These are phyloP conservation scores for Sclerotinia minor DNA, from an alignment of 2,329 filamentous ascomycete species.

Conservation along the genomic window DNA sequence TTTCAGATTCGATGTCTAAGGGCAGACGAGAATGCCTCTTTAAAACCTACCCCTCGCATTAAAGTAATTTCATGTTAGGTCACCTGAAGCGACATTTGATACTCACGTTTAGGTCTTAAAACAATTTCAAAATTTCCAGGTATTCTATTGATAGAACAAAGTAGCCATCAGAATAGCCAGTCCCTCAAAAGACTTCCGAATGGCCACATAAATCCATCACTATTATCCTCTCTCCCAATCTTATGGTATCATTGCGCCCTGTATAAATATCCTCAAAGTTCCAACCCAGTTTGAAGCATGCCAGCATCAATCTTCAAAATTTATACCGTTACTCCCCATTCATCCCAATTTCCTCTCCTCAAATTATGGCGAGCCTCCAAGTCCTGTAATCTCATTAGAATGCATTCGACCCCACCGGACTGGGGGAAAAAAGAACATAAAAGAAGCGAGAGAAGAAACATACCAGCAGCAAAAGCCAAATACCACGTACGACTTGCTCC, in stretches of 20 bases:
- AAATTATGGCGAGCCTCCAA: slow-evolving; percentile 21
- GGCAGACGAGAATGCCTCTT: no score
- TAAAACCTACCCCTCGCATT: no score
- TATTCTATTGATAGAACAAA: background rate
- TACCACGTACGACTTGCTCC: slow-evolving; percentile 86
- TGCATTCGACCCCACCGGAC: background rate
- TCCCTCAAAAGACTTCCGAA: background rate
- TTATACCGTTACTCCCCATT: background rate
- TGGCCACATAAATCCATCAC: background rate
- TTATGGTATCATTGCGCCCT: background rate
- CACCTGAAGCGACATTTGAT: background rate
- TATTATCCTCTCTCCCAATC: background rate
- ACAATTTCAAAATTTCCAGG: background rate
- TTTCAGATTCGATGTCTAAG: background rate
- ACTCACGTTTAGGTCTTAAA: background rate
- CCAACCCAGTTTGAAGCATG: background rate
- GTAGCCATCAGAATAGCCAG: background rate
- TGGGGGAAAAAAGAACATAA: background rate
- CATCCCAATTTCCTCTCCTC: background rate
- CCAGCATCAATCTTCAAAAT: background rate
- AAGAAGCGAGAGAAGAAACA: slow-evolving; percentile 13
- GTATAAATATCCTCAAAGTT: background rate
- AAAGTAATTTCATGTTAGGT: background rate
- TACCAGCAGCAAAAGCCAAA: slow-evolving; percentile 73
- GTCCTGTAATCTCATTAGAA: slow-evolving; percentile 11